Evolutionary conservation across 2,329 filamentous ascomycete species (phyloP).

Genomic region (Hirsutella rhossiliensis): DNA sequence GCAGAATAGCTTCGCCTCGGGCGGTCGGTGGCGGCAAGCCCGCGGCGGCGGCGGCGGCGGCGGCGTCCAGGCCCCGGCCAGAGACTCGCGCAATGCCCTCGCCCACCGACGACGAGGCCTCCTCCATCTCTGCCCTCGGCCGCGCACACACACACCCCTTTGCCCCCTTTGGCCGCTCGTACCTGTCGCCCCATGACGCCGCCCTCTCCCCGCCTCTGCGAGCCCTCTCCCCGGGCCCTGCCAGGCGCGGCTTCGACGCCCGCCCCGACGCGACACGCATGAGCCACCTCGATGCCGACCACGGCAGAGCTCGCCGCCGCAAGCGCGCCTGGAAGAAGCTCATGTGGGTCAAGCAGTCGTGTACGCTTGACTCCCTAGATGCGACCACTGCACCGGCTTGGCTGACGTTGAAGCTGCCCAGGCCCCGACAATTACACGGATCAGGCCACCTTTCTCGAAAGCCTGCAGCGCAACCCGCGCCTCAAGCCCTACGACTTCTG

Average conservation of each 20-base stretch:
- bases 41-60: not conserved
- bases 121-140: constrained; percentile 19
- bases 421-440: constrained; percentile 99
- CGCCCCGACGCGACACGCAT: constrained; percentile 26
- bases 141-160: constrained; percentile 15
- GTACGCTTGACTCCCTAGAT: constrained; percentile 41
- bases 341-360: constrained; percentile 94
- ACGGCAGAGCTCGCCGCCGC: constrained; percentile 52
- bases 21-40: not conserved
- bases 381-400: not conserved
- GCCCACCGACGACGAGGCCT: constrained; percentile 25
- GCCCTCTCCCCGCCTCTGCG: constrained; percentile 51
- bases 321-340: constrained; percentile 86
- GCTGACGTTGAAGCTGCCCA: constrained; percentile 17
- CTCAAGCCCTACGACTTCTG: constrained; percentile 96
- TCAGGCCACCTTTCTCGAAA: constrained; percentile 89
- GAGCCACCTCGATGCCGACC: constrained; percentile 37
- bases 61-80: not conserved
- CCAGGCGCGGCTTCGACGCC: constrained; percentile 8
- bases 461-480: constrained; percentile 86
- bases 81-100: constrained; percentile 13
- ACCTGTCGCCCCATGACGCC: constrained; percentile 76
- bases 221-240: constrained; percentile 24
- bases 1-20: not conserved
- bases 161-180: constrained; percentile 42